A percentile compares a stretch with the other conserved stretches of the same genome.
Evolutionary conservation across 2,329 filamentous ascomycete species (phyloP).

Genomic region (Microsporum audouinii): DNA sequence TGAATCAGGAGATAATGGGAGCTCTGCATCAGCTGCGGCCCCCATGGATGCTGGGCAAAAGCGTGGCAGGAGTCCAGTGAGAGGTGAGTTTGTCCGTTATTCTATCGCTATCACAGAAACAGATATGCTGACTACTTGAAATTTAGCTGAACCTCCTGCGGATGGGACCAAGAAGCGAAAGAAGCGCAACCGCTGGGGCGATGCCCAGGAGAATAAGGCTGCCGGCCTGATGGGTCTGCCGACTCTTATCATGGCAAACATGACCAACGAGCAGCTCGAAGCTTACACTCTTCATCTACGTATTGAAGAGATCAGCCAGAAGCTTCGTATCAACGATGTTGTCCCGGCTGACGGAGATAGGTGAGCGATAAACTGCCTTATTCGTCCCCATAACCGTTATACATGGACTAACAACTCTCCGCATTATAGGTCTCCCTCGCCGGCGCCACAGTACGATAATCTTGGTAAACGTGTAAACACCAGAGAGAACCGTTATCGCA

Average conservation of each 20-base stretch:
- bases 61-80: conserved; percentile 85
- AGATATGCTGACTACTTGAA: conserved; percentile 4
- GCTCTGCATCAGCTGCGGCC: conserved; percentile 36
- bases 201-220: conserved; percentile 95
- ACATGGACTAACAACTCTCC: conserved; percentile 9
- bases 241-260: conserved; percentile 90
- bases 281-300: conserved; percentile 92
- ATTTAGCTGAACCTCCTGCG: conserved; percentile 38
- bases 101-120: conserved; percentile 12
- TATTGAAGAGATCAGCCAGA: conserved; percentile 98
- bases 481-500: conserved; percentile 94
- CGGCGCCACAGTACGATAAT: conserved; percentile 95
- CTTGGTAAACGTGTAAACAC: conserved; percentile 99
- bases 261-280: conserved; percentile 97
- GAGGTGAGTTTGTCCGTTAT: conserved; percentile 44
- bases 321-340: conserved; percentile 97
- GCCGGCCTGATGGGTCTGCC: conserved; percentile 95
- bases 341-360: conserved; percentile 92
- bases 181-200: conserved; percentile 98
- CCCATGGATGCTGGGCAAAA: conserved; percentile 48
- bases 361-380: conserved; percentile 42
- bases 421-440: conserved; percentile 70
- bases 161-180: conserved; percentile 84
- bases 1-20: conserved; percentile 34
- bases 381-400: conserved; percentile 8